Evolutionary conservation across 2,329 filamentous ascomycete species (phyloP).

Genomic region (Endoconidiophora polonica): DNA sequence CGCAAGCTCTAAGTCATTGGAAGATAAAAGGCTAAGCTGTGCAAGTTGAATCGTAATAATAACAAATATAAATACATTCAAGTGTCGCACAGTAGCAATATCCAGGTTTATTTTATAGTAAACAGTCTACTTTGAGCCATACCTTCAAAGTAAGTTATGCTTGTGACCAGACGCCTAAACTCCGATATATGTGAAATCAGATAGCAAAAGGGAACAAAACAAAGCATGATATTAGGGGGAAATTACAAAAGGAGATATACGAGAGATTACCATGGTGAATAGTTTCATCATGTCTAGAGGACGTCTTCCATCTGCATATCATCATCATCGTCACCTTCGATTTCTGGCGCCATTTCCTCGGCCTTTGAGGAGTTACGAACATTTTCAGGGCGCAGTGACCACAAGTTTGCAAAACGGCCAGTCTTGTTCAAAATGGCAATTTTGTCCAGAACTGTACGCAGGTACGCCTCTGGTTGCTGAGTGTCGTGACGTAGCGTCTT

Average conservation of each 20-base stretch:
- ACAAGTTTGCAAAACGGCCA: slow-evolving; percentile 72
- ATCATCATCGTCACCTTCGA: slow-evolving; percentile 46
- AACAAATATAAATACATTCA: too few relatives aligned
- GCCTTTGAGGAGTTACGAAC: slow-evolving; percentile 30
- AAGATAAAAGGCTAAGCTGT: too few relatives aligned
- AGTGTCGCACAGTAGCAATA: background rate
- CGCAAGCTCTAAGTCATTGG: too few relatives aligned
- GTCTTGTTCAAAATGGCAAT: slow-evolving; percentile 70
- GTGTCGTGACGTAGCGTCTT: slow-evolving; percentile 62
- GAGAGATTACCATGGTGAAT: background rate
- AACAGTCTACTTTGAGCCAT: background rate
- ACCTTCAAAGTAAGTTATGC: background rate
- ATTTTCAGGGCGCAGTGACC: slow-evolving; percentile 55
- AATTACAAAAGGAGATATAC: background rate
- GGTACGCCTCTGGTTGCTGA: slow-evolving; percentile 81
- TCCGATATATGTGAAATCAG: background rate
- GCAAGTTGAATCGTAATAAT: too few relatives aligned
- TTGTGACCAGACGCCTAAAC: slow-evolving; percentile 2
- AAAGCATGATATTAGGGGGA: background rate
- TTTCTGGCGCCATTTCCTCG: slow-evolving; percentile 29
- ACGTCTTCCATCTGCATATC: slow-evolving; percentile 66
- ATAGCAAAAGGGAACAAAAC: slow-evolving; percentile 2
- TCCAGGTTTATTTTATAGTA: background rate
- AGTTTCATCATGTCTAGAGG: slow-evolving; percentile 4
- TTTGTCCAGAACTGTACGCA: slow-evolving; percentile 69